A percentile compares a stretch with the other conserved stretches of the same genome.
Conservation (phyloP, 495 filamentous ascomycete species). For the Staphylotrichum tortipilum region DNA sequence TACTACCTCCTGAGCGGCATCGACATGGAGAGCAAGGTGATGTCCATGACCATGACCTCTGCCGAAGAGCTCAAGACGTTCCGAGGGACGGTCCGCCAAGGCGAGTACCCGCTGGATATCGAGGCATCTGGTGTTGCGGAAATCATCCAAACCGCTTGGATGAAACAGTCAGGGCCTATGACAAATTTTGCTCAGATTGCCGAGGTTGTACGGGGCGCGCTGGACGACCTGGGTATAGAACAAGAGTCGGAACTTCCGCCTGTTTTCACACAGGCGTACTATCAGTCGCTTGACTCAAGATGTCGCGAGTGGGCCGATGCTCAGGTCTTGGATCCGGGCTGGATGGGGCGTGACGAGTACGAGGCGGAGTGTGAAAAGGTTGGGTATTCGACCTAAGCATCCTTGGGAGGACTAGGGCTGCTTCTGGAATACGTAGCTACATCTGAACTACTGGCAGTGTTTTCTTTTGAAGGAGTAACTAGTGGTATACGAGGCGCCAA, state of each 20-base stretch:
- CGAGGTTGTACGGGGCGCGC: background rate
- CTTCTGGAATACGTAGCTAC: background rate
- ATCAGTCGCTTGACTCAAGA: background rate
- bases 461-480: background rate
- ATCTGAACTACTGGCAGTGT: background rate
- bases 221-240: background rate
- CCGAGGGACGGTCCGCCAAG: background rate
- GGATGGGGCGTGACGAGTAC: background rate
- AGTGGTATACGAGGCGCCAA: too few species aligned
- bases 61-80: background rate
- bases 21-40: background rate
- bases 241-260: background rate
- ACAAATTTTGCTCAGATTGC: background rate
- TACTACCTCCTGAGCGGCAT: background rate
- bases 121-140: background rate
- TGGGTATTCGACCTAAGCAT: background rate
- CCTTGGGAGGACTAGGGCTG: background rate
- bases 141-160: background rate
- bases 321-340: background rate
- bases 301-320: background rate
- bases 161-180: background rate
- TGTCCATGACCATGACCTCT: background rate
- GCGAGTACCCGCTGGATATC: background rate
- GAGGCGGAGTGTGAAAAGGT: background rate
- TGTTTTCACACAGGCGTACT: background rate